Evolutionary conservation across 257 asterid species (phyloP).

Genomic region (Voacanga thouarsii): DNA sequence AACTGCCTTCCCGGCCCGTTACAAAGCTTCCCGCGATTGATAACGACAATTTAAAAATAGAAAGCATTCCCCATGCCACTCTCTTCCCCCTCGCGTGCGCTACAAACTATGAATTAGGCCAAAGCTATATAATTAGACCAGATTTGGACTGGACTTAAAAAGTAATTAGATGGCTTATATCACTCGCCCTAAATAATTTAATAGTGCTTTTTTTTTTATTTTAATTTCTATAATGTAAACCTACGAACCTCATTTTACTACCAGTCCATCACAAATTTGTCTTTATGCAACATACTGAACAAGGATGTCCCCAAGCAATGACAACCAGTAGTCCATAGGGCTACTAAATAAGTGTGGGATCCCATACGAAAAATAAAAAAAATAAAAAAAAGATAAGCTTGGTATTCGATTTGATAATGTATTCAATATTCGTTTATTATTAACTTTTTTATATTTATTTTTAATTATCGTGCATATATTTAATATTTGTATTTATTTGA

Average conservation of each 20-base stretch:
- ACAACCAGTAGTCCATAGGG: background rate
- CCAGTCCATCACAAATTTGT: no score
- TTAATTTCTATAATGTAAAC: no score
- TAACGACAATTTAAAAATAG: slow-evolving; percentile 1
- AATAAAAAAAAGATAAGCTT: no score
- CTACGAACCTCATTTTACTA: background rate
- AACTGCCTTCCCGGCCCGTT: no score
- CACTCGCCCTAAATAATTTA: no score
- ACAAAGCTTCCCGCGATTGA: slow-evolving; percentile 6
- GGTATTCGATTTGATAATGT: background rate
- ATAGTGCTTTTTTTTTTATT: no score
- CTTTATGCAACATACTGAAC: background rate
- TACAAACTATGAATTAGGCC: background rate
- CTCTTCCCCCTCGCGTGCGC: background rate
- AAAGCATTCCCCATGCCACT: background rate
- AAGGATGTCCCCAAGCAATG: background rate
- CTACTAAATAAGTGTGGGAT: background rate
- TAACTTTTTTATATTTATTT: no score
- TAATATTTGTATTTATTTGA: no score
- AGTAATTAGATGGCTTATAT: no score
- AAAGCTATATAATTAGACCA: background rate
- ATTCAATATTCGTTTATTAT: no score
- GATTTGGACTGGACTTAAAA: no score
- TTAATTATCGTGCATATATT: background rate
- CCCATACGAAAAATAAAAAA: background rate